Base-by-base conservation (phyloP, 345 rosid genomes). In the Orychophragmus violaceus region DNA sequence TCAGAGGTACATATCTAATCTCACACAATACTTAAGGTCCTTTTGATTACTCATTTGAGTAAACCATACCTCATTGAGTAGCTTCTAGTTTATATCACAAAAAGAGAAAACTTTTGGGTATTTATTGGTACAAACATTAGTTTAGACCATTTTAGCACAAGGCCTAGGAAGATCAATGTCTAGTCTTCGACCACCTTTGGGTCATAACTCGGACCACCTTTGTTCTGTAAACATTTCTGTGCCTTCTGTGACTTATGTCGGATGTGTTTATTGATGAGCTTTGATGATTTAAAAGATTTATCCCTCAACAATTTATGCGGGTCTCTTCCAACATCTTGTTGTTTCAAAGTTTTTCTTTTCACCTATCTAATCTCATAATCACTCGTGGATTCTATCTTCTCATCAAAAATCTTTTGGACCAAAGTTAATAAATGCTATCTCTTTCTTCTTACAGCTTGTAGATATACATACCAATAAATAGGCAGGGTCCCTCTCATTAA, bases 1-100 rank as follows among this genome's bases (percentile, higher is more conserved):
- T 82, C 92, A 52, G 97, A 94, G 66, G 99, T 90, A 81, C 78
- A 95, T 76, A 46, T 59, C 56, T 32, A 49, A 39, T 64, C 66
- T 51, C 23, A 29, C 12, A 64, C 70, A 32, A 12, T 45, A 70
- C 25, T 51, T 37, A 16, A 3, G 5, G 55, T 48, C 23, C 16
- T 56, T 67, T 2, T 69, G 14, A 50, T 22, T 35, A 8, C 51
- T 63, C 64, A 17, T 71, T 70, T 62, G 14, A 53, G 39, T 53
- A 37, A 63, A 19, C 19, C 50, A 37, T 55, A 57, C 71, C 44
- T 57, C 45, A 37, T 36, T 39, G 39, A 59, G 67, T 66, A 59
- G 49, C 32, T 41, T 58, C 18, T 66, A 41, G 21, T 48, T 46
- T 71, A 14, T 45, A 24, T 44, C 36, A 19, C 59, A 37, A 21